Evolutionary conservation across 2,329 filamentous ascomycete species (phyloP), one percentile per base, ranked within the genome.

Genomic region (Cryphonectria japonica): DNA sequence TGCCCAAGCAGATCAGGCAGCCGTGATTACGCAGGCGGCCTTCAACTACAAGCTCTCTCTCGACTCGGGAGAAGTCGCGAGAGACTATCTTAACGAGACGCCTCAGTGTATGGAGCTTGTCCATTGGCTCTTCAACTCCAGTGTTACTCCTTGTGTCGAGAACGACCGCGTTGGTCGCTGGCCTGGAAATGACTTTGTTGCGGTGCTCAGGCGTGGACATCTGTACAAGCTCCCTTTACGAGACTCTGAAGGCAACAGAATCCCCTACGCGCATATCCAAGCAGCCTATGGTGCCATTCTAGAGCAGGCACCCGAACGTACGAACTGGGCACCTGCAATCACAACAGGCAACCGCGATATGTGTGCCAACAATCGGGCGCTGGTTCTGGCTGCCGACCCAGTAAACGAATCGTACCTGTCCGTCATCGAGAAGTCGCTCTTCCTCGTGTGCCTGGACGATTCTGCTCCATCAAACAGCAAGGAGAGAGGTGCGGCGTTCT

Each of bases 41-140:
- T 78, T 76, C 62, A 39, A 74, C 22, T 78, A 73, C 73, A 75
- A 77, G 52, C 66, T 71, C 52, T 68, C 73, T 9, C 52, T 78
- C 11, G 75, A 77, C 14, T 68, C 66, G 0, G 75, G 72, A 50
- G 61, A 16, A 16, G 75, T 54, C 52, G 72, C 61, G 71, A 32
- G 29, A 34, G 71, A 43, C 64, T 73, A 43, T 60, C 66, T 37
- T 46, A 70, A 75, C 4, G 75, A 74, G n/a, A 71, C 72, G 43
- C 72, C 78, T 34, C 60, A 74, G 57, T 76, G 76, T 59, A 76
- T 71, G 7, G 69, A 75, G 41, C 69, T 72, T 2, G 73, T 74
- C 59, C 59, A 76, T 19, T 79, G 74, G 73, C 70, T 79, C 9
- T 80, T 79, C 69, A 79, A 79, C 72, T 69, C 76, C 50, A 52